Evolutionary conservation across 176 grass and related monocot genomes (phyloP), one percentile per base, ranked within the genome.

Genomic region (Aegilops speltoides): DNA sequence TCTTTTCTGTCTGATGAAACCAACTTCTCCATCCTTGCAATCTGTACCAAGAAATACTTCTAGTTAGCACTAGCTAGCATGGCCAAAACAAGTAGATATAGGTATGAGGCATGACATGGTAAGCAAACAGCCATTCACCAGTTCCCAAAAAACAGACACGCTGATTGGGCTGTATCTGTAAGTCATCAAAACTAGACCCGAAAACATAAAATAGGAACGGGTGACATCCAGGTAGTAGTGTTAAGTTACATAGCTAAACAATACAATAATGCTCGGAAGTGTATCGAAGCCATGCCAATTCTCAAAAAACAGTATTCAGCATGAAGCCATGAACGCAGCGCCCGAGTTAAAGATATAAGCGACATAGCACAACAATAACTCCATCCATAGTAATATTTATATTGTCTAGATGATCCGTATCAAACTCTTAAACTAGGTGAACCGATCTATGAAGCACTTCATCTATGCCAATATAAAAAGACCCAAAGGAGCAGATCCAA

Each of bases 21-120:
- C 70, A 91, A 91, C 63, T 72, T 91, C 63, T 91, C 83, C 92
- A 93, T 81, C 79, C 71, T 87, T 32, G 83, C 54, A 77, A 91
- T 84, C 92, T 93, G 89, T 59, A 77, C 32, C 33, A 84, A 28
- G 16, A 80, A 79, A 8, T 41, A 80, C 45, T 65, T 38, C 36
- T 29, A 86, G 76, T 37, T 32, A 70, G 22, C 52, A 63, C 46
- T 41, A 68, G 41, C 2, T 69, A 87, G 26, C 37, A 87, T 45
- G 17, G 54, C 45, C 74, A 29, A 71, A 34, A 62, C 25, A 10
- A 23, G 29, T 69, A 74, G 19, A 56, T 1, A 33, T 10, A 77
- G 24, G 28, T 77, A 22, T 32, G 26, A 56, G 46, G 46, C 74
- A 56, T 22, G 28, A 8, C 26, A 77, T 4, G 26, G 31, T 32